Evolutionary conservation across 805 yeast species (phyloP).

Genomic region (Candida ulmi): DNA sequence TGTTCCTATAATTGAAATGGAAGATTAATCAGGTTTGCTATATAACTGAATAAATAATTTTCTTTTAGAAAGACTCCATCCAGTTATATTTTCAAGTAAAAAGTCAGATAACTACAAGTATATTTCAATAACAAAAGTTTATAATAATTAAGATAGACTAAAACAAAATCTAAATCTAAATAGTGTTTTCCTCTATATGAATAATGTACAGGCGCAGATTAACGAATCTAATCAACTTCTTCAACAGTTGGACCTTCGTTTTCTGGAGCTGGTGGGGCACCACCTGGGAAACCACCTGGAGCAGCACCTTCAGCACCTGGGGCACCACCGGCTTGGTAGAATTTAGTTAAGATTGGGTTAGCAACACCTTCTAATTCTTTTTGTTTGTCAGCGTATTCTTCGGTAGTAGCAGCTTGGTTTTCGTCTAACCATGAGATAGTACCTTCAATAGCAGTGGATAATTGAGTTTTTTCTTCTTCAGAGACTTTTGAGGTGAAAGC

Average conservation of each 20-base stretch:
- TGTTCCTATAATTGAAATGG: conserved; percentile 3
- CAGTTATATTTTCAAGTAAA: no score
- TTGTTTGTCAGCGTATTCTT: conserved; percentile 88
- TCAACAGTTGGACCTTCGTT: conserved; percentile 67
- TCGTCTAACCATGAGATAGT: conserved; percentile 88
- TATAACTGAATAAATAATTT: no score
- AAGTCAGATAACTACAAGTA: no score
- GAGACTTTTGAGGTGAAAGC: conserved; percentile 75
- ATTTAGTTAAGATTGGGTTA: conserved; percentile 95
- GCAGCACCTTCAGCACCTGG: conserved; percentile 54
- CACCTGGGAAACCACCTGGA: conserved; percentile 52
- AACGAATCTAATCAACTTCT: conserved; percentile 57
- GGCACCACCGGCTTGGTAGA: conserved; percentile 92
- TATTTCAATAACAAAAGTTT: not conserved
- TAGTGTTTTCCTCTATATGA: not conserved
- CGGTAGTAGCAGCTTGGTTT: conserved; percentile 87
- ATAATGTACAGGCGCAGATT: not conserved
- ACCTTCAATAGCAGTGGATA: conserved; percentile 78
- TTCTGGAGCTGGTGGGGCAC: conserved; percentile 41
- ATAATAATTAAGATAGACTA: not conserved
- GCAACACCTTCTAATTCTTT: conserved; percentile 94
- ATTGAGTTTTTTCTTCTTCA: conserved; percentile 59
- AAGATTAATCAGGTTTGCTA: not conserved
- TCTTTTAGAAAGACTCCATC: no score
- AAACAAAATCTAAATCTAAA: not conserved